A percentile compares a stretch with the other conserved stretches of the same genome.
Conservation (phyloP, 192 early-diverging fungal genomes). For the Irineochytrium annulatum region DNA sequence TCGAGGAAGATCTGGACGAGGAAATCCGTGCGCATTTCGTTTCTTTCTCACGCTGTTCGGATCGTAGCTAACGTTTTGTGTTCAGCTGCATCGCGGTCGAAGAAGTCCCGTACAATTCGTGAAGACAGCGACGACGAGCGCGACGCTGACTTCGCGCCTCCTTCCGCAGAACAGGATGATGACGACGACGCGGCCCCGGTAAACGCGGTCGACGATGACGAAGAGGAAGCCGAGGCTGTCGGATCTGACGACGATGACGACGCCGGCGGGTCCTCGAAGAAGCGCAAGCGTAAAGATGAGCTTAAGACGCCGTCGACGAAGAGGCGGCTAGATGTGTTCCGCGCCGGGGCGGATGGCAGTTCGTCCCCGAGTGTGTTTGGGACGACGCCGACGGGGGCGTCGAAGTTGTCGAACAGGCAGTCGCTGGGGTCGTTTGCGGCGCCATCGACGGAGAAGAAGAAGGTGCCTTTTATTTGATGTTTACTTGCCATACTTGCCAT, state of each 20-base stretch:
- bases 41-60: no score
- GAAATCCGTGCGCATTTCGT: no score
- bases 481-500: background rate
- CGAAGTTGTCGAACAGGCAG: no score
- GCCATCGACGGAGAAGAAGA: slow-evolving; percentile 18
- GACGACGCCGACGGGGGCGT: background rate
- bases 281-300: background rate
- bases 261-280: background rate
- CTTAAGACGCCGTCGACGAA: slow-evolving; percentile 3
- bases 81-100: background rate
- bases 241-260: background rate
- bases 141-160: no score
- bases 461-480: background rate
- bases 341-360: background rate
- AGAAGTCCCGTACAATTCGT: background rate
- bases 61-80: no score
- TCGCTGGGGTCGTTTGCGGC: no score
- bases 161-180: background rate
- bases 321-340: background rate
- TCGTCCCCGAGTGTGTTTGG: background rate
- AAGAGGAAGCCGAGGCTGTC: background rate
- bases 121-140: no score
- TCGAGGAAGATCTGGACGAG: no score
- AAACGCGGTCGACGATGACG: background rate
- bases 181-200: background rate